Conservation (phyloP, 2,329 filamentous ascomycete species). For the Pestalotiopsis fici region DNA sequence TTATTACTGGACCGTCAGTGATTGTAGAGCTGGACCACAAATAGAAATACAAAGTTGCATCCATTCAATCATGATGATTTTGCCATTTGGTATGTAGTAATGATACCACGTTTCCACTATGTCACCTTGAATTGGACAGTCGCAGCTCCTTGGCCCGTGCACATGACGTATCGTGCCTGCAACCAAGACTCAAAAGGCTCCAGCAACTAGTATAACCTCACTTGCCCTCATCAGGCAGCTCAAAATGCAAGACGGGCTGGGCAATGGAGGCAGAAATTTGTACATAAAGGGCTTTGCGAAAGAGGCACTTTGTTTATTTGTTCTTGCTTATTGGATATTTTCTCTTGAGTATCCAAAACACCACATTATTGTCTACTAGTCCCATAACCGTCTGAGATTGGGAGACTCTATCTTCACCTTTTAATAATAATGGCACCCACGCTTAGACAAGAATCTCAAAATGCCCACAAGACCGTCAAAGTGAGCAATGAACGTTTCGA, state of each 20-base stretch:
- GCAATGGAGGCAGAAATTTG: not conserved
- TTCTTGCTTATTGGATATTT: not conserved
- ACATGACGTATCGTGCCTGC: not conserved
- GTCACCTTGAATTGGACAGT: constrained; percentile 7
- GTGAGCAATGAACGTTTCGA: constrained; percentile 16
- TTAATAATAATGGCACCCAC: not conserved
- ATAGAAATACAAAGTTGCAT: no score
- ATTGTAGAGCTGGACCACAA: no score
- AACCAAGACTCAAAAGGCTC: not conserved
- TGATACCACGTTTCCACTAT: not conserved
- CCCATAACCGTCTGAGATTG: no score
- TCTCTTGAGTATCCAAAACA: no score
- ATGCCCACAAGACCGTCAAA: not conserved
- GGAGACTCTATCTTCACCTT: not conserved
- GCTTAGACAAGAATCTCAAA: not conserved
- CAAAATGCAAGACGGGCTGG: not conserved
- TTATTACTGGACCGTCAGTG: no score
- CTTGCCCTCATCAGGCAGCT: constrained; percentile 6
- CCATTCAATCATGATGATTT: no score
- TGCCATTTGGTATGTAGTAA: no score
- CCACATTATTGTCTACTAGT: no score
- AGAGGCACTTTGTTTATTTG: not conserved
- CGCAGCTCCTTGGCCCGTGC: not conserved
- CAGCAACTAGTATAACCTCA: not conserved
- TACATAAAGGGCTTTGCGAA: not conserved